Conservation (phyloP, 2,329 filamentous ascomycete genomes). For the Fusarium concolor region DNA sequence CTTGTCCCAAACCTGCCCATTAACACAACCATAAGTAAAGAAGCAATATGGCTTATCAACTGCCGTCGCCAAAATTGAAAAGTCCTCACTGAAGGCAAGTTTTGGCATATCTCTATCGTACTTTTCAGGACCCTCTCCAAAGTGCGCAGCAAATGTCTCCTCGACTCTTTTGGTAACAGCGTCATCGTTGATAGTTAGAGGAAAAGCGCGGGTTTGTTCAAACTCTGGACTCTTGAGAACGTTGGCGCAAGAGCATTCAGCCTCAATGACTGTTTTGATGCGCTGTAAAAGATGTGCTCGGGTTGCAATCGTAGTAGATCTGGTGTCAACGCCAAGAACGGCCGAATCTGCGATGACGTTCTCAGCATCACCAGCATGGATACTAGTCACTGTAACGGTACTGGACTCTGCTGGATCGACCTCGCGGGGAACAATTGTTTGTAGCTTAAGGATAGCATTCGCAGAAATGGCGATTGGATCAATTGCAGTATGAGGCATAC, state of each 20-base stretch:
- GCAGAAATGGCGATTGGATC: slow-evolving; percentile 24
- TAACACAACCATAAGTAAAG: slow-evolving; percentile 37
- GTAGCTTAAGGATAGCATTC: slow-evolving; percentile 32
- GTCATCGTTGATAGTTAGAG: slow-evolving; percentile 64
- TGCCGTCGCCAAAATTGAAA: slow-evolving; percentile 49
- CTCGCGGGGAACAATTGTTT: slow-evolving; percentile 50
- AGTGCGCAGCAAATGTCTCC: slow-evolving; percentile 58
- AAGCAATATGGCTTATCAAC: slow-evolving; percentile 36
- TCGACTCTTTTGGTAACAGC: slow-evolving; percentile 56
- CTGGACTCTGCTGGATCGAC: slow-evolving; percentile 52
- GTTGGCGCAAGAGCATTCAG: slow-evolving; percentile 64
- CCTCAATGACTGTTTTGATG: slow-evolving; percentile 59
- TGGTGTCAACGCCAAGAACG: slow-evolving; percentile 55
- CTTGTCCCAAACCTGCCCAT: slow-evolving; percentile 31
- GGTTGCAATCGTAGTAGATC: slow-evolving; percentile 49
- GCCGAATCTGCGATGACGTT: slow-evolving; percentile 60
- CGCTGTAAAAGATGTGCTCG: slow-evolving; percentile 51
- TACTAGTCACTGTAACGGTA: slow-evolving; percentile 58
- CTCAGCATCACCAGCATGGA: slow-evolving; percentile 56
- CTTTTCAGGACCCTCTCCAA: slow-evolving; percentile 44
- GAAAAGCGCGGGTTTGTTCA: slow-evolving; percentile 55
- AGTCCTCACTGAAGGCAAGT: slow-evolving; percentile 66
- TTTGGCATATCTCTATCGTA: slow-evolving; percentile 55
- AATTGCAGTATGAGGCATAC: slow-evolving; percentile 20
- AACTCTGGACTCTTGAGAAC: slow-evolving; percentile 58